Evolutionary conservation across 2,329 filamentous ascomycete genomes (phyloP).

Genomic region (Alternaria arborescens): DNA sequence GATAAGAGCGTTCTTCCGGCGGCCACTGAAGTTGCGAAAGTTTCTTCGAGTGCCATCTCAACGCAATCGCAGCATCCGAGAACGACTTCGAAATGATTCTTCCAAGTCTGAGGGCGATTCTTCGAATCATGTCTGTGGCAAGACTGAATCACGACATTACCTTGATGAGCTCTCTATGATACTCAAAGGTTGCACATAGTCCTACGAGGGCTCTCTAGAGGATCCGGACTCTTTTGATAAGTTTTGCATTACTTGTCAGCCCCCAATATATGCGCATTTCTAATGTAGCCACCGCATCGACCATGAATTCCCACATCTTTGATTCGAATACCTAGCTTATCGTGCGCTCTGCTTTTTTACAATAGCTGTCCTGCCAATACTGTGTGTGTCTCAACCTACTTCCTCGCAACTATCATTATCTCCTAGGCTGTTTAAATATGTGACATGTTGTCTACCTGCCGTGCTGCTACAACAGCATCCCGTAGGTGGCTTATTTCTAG

Average conservation of each 20-base stretch:
- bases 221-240: neutral
- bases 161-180: neutral
- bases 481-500: neutral
- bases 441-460: neutral
- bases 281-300: neutral
- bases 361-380: neutral
- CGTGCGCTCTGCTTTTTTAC: neutral
- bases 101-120: neutral
- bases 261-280: neutral
- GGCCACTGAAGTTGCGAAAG: neutral
- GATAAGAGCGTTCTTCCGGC: neutral
- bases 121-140: no score
- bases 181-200: accelerated
- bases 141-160: neutral
- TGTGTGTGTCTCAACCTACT: neutral
- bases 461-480: neutral
- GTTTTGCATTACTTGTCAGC: no score
- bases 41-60: neutral
- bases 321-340: neutral
- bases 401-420: no score
- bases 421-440: neutral
- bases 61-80: neutral
- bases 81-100: neutral
- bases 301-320: neutral
- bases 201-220: neutral